Base-by-base conservation (phyloP, 2,329 filamentous ascomycete species). In the Bertia moriformis region DNA sequence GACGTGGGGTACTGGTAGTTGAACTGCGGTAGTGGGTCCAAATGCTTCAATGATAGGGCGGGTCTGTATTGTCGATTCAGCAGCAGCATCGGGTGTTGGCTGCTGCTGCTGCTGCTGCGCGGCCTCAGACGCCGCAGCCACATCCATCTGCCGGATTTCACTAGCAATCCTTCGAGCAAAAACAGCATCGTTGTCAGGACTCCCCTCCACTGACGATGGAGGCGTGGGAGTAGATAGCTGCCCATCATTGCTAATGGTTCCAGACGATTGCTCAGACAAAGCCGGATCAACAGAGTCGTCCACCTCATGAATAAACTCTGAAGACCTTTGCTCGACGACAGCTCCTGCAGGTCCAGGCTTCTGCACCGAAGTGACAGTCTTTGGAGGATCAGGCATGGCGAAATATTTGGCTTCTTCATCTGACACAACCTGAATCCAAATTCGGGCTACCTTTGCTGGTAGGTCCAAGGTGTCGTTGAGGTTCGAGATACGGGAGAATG, bases 401-500 rank as follows among this genome's bases (percentile, higher is more conserved):
- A 57, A 60, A 39, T 50, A 50, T 37, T 55, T 54, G 37, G 56
- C 53, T 41, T 58, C 55, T 19, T 46, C 32, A 12, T 35, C 32
- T 7, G 32, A 35, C 10, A 35, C 15, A 17, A 17, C 17, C 15
- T 35, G 10, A 7, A 35, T 35, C 32, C 32, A 35, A 7, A 35
- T 10, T 14, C 32, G 10, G 15, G 32, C 10, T 10, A 35, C 15
- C 12, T 7, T 7, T 10, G 15, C 15, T 7, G 32, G 32, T 7
- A 17, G 10, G 18, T 51, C 48, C 20, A 61, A 38, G 1, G 51
- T 49, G 18, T 46, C 43, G 12, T 49, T 49, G 12, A 60, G 43
- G 38, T 59, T 49, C 3, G 51, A 50, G 33, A 59, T 49, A 1
- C 53, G 54, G 35, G 51, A 48, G 38, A 61, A 55, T 1, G 51